Conservation (phyloP, 345 rosid species). For the Citrus glauca region DNA sequence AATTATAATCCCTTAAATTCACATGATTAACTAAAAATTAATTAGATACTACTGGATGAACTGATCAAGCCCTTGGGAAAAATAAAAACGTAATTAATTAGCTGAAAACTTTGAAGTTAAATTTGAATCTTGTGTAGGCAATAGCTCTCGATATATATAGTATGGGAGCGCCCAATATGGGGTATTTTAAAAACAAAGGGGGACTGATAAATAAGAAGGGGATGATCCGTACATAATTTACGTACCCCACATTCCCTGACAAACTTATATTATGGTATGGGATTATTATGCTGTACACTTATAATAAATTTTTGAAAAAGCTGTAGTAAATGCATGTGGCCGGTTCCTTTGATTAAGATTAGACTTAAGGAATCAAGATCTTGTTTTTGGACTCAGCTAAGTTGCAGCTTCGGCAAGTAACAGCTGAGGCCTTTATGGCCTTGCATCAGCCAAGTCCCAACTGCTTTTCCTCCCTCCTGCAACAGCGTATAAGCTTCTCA, state of each 20-base stretch:
- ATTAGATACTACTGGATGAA: too few species aligned
- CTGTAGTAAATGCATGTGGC: neutral
- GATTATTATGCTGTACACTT: neutral
- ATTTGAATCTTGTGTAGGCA: neutral
- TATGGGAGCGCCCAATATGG: neutral
- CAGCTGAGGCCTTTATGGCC: too few species aligned
- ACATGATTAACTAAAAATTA: neutral
- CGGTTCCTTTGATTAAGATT: slow-evolving; percentile 1
- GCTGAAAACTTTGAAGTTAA: neutral
- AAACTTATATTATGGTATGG: slow-evolving; percentile 16
- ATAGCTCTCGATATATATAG: neutral
- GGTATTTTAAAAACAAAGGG: neutral
- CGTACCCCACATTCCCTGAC: slow-evolving; percentile 65
- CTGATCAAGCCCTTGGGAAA: too few species aligned
- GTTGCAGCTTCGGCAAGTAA: too few species aligned
- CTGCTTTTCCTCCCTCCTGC: too few species aligned
- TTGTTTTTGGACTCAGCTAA: neutral
- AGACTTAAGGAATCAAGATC: neutral
- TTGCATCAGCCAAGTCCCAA: too few species aligned
- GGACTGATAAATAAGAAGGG: neutral
- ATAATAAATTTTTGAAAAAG: too few species aligned
- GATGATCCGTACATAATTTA: slow-evolving; percentile 38
- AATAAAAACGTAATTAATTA: too few species aligned
- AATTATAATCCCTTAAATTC: too few species aligned
- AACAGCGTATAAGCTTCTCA: too few species aligned